Percentiles rank a stretch among this genome's conserved stretches.
Conservation (phyloP, 495 filamentous ascomycete species). For the Xylaria scruposa region DNA sequence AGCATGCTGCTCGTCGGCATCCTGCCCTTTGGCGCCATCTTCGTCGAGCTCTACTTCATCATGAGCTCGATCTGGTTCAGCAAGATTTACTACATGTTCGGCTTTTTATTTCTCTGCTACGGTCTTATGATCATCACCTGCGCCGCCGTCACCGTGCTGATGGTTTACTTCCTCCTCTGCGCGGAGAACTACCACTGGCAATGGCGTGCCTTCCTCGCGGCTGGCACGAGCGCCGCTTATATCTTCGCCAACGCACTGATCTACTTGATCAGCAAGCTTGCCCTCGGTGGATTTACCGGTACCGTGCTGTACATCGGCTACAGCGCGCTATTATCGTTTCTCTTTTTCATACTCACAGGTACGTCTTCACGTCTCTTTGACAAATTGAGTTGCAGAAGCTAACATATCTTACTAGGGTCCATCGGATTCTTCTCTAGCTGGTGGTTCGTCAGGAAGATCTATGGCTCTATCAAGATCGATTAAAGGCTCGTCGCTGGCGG, state of each 20-base stretch:
- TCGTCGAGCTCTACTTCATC: conserved; percentile 97
- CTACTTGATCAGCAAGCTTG: conserved; percentile 86
- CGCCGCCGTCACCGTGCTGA: conserved; percentile 86
- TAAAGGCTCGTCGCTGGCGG: conserved; percentile 39
- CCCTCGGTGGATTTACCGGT: conserved; percentile 81
- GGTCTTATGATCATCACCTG: conserved; percentile 96
- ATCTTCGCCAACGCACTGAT: conserved; percentile 88
- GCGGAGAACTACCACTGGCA: conserved; percentile 99
- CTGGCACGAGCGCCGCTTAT: conserved; percentile 85
- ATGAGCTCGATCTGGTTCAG: conserved; percentile 97
- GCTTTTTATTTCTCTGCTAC: conserved; percentile 97
- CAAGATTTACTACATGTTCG: conserved; percentile 99
- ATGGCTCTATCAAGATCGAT: conserved; percentile 95
- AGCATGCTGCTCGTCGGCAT: conserved; percentile 90
- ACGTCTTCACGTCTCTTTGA: conserved; percentile 45
- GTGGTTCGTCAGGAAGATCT: conserved; percentile 92
- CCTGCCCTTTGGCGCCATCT: conserved; percentile 93
- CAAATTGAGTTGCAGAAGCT: conserved; percentile 1
- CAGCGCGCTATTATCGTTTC: conserved; percentile 82
- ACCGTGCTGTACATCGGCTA: conserved; percentile 94
- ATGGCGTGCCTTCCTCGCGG: conserved; percentile 89
- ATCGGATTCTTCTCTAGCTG: conserved; percentile 96
- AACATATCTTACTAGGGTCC: conserved; percentile 64
- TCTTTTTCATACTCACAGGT: conserved; percentile 95
- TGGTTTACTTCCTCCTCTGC: conserved; percentile 94